Base-by-base conservation (phyloP, 1,284 basidiomycete genomes). In the Ceratobasidium sp. region DNA sequence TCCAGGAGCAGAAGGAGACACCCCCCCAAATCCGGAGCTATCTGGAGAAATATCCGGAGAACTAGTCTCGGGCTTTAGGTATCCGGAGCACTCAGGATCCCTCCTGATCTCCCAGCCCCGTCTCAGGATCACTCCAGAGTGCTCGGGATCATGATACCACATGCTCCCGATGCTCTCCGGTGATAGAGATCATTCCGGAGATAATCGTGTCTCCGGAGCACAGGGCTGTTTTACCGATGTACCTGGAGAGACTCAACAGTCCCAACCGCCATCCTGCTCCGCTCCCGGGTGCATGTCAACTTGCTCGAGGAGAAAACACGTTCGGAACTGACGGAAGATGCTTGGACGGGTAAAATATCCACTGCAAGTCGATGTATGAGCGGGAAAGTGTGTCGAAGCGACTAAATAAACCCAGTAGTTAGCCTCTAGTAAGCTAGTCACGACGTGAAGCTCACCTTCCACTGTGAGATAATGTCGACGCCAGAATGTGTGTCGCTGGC, bases 261-360 rank as follows among this genome's bases (percentile, higher is more conserved):
- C 8, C 19, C 51, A n/a, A 25, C 52, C 9, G 51, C 15, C 17
- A 70, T 57, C 11, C 40, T 37, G 17, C 37, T 70, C 11, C 52
- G 68, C 11, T 44, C 51, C 9, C 15, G 52, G 29, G 68, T 70
- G 54, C 68, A 70, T 6, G 54, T 70, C 8, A 70, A 11, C 37
- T 57, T 70, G 40, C 51, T 70, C 32, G 54, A 59, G 2, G 68
- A 70, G 29, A 70, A 70, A 9, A 70, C 68, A 17, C 68, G 51
- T 22, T 70, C 68, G 13, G 68, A 70, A n/a, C 15, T n/a, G 3
- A 70, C 54, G 4, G 52, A 70, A 2, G 68, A 70, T 4, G 68
- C 68, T 37, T 70, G 54, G 7, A 40, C 51, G 8, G 52, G 68
- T 25, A 70, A 34, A 22, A 70, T 44, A 44, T 70, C 54, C 52